Evolutionary conservation across 148 eudicot species (phyloP), one percentile per base, ranked within the genome.

Genomic region (Cornus suecica): DNA sequence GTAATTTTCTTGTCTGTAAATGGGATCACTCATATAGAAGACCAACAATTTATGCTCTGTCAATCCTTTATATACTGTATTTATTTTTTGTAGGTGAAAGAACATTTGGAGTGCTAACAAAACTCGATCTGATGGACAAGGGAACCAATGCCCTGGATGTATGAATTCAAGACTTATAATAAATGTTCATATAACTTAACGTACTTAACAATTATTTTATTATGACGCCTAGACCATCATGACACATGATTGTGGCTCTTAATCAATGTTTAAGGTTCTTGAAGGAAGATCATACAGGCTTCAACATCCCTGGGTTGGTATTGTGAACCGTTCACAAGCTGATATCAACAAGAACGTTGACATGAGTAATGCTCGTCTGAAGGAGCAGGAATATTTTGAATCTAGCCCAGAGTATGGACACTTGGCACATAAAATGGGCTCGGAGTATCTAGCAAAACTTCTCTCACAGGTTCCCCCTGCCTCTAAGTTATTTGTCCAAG

Each of bases 271-370:
- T 48, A 76, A 93, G 99, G 98, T 93, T 80, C 92, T 96, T 80
- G 99, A 96, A 86, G 99, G 99, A 76, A 90, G 98, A 87, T 74
- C 98, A 56, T 96, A 96, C 86, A 89, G 90, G 80, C 91, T 96
- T 71, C 89, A 85, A 75, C 97, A 96, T 91, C 99, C 99, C 25
- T 96, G 99, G 99, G 99, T 93, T 82, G 99, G 99, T 77, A 84
- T 96, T 63, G 99, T 96, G 84, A 96, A 96, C 73, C 97, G 99
- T 77, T 96, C 99, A 74, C 99, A 96, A 87, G 98, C 99, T 34
- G 99, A 96, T 79, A 96, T 96, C 78, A 96, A 96, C 88, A 96
- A 93, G 82, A 91, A 89, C 83, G 97, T 96, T 65, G 87, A 96
- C 88, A 96, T 96, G 94, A 71, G 85, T 78, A 48, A 76, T 77